phyloP scores from a whole-genome alignment of 2,329 filamentous ascomycete species.

The Lasiodiplodia gonubiensis region DNA sequence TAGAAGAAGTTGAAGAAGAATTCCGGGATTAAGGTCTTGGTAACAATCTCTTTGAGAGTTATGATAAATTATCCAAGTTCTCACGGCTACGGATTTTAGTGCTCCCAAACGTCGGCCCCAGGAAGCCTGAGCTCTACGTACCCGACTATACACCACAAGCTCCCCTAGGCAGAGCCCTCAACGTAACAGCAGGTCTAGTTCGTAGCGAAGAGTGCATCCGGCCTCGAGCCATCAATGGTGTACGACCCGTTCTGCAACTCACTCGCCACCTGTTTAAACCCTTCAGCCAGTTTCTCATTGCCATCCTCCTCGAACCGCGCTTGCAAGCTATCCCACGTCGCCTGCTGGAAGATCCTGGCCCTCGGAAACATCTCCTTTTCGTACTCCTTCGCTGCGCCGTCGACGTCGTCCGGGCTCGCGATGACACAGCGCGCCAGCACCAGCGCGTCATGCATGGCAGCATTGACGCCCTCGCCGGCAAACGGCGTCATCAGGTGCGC shows the following conservation, averaged over 20 bases:
- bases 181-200: no score
- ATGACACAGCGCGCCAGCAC: slow-evolving; percentile 47
- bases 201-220: no score
- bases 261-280: background rate
- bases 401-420: slow-evolving; percentile 32
- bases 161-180: no score
- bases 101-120: no score
- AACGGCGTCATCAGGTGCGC: slow-evolving; percentile 66
- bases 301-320: background rate
- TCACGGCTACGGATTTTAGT: no score
- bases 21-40: no score
- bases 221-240: background rate
- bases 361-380: slow-evolving; percentile 30
- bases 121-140: no score
- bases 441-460: slow-evolving; percentile 61
- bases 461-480: slow-evolving; percentile 65
- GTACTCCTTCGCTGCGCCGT: slow-evolving; percentile 36
- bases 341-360: slow-evolving; percentile 40
- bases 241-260: background rate
- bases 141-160: no score
- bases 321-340: slow-evolving; percentile 37
- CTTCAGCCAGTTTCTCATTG: background rate
- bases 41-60: no score
- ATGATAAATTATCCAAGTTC: no score
- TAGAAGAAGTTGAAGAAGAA: no score